Conservation (phyloP, 2,329 filamentous ascomycete genomes). For the Sporothrix globosa region DNA sequence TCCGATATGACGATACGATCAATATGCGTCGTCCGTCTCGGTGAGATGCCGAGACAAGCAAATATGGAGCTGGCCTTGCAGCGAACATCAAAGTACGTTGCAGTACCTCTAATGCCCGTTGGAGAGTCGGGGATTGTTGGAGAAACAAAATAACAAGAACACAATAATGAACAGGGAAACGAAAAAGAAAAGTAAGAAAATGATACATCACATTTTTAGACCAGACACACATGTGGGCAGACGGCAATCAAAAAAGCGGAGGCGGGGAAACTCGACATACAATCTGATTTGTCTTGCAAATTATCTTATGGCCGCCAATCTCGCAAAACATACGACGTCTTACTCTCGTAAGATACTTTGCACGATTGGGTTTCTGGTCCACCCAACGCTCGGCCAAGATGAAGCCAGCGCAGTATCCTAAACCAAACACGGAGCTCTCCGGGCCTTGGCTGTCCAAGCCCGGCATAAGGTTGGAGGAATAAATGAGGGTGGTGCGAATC, state of each 20-base stretch:
- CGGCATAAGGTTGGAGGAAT: not conserved
- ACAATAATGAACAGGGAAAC: not conserved
- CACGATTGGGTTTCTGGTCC: too few relatives aligned
- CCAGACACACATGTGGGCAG: not conserved
- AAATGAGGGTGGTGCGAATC: not conserved
- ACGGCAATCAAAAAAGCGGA: conserved; percentile 9
- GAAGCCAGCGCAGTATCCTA: not conserved
- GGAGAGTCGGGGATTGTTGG: not conserved
- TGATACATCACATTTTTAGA: not conserved
- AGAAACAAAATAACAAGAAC: not conserved
- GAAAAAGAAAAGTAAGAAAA: not conserved
- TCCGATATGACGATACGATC: not conserved
- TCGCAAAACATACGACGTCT: too few relatives aligned
- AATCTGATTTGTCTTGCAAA: not conserved
- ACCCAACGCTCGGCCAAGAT: not conserved
- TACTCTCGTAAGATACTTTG: too few relatives aligned
- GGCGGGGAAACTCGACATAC: conserved; percentile 16
- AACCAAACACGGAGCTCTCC: not conserved
- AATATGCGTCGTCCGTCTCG: not conserved
- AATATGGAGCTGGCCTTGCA: not conserved
- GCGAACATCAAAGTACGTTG: not conserved
- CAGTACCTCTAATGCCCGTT: not conserved
- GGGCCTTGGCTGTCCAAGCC: not conserved
- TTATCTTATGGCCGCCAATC: too few relatives aligned
- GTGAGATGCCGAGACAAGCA: not conserved